These are phyloP conservation scores for Petrea volubilis DNA, from an alignment of 257 asterid genomes.

Conservation along the genomic window DNA sequence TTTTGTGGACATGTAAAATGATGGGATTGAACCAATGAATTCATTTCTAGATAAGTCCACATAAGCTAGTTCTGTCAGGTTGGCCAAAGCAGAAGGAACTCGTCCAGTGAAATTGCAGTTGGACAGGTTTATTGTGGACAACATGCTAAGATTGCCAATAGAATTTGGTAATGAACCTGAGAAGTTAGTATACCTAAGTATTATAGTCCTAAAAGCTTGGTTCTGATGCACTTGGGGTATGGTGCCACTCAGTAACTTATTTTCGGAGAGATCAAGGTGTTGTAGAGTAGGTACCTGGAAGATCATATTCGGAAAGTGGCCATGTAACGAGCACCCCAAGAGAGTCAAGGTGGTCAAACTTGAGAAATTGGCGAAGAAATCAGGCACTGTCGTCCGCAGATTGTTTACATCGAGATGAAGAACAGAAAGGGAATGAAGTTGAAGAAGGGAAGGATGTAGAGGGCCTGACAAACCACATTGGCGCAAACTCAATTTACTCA, in stretches of 20 bases:
- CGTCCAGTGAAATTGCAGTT: conserved; percentile 32
- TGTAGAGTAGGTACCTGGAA: conserved; percentile 24
- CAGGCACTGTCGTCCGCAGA: conserved; percentile 12
- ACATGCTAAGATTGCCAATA: conserved; percentile 26
- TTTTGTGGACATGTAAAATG: too few species aligned
- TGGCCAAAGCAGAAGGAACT: conserved; percentile 27
- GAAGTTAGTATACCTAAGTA: conserved; percentile 22
- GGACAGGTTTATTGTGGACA: conserved; percentile 18
- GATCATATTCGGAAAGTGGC: conserved; percentile 25
- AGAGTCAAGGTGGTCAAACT: too few species aligned
- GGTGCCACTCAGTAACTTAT: conserved; percentile 26
- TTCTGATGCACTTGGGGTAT: conserved; percentile 27
- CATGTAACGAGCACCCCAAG: too few species aligned
- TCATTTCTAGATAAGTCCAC: too few species aligned
- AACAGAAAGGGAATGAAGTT: conserved; percentile 26
- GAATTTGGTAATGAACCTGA: too few species aligned
- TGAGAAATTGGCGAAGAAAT: too few species aligned
- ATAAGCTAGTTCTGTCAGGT: conserved; percentile 23
- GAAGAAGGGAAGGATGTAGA: conserved; percentile 18
- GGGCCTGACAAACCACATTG: conserved; percentile 34
- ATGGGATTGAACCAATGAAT: too few species aligned
- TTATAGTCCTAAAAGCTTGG: conserved; percentile 20
- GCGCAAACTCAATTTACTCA: conserved; percentile 34
- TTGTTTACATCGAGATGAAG: conserved; percentile 26
- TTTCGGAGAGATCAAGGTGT: conserved; percentile 24